Base-by-base conservation (phyloP, 176 grass and related monocot species). In the Oryza officinalis region DNA sequence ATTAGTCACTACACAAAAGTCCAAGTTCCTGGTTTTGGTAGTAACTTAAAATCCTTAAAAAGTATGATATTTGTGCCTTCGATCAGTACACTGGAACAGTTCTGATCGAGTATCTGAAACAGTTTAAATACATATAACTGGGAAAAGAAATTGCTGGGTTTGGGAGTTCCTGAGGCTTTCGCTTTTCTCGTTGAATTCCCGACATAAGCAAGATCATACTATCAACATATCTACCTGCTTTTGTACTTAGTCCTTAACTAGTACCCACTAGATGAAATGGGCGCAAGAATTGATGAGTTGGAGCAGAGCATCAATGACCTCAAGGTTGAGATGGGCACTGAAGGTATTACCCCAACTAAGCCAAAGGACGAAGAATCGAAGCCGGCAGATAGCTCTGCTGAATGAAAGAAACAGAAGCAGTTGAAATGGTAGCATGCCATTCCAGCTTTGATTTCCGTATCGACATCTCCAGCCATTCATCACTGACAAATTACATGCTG, bases 181-280 rank as follows among this genome's bases (percentile, higher is more conserved):
- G 4, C 27, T 35, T 18, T 13, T 31, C 5, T 67, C 0, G 4
- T 37, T 9, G 31, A 26, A 15, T 45, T 81, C 4, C 2, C 37
- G 23, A 77, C 57, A 6, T 35, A 28, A 15, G 4, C 45, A 45
- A 11, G 22, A 12, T 13, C 40, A n/a, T 81, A 6, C 26, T 38
- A 63, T 75, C 59, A 35, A 37, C 27, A 41, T 47, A 49, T 38
- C 0, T 38, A 3, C 26, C 22, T 46, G 5, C 15, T 30, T 8
- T 76, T 57, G 2, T 67, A 47, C 44, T 45, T 12, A 60, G 31
- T 87, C 63, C 88, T 91, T 97, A 87, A 93, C 92, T 63, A 64
- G 50, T 27, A 47, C 33, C 23, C 40, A 97, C 95, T 94, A 93
- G 95, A 97, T 74, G 86, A 97, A 72, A 85, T 97, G 89, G 95